phyloP scores from a whole-genome alignment of 192 early-diverging fungal genomes.

The Rhizophagus sp. region DNA sequence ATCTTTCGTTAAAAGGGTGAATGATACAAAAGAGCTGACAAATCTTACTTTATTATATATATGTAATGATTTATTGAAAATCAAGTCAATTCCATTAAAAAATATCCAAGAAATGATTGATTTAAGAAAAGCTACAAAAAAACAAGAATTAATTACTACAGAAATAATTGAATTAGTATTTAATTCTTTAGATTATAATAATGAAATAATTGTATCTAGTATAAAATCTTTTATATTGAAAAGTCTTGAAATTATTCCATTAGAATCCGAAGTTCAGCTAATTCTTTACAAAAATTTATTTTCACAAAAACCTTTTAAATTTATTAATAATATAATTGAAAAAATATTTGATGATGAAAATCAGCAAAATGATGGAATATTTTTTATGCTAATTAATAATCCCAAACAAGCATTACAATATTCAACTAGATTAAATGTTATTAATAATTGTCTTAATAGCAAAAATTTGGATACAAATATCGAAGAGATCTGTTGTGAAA shows the following conservation, averaged over 20 bases:
- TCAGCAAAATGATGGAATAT: neutral
- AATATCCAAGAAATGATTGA: neutral
- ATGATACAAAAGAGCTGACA: neutral
- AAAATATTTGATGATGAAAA: neutral
- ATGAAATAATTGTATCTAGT: neutral
- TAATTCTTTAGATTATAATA: neutral
- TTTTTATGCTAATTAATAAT: neutral
- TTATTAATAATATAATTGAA: neutral
- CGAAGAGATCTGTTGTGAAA: neutral
- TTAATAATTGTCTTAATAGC: neutral
- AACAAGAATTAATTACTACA: neutral
- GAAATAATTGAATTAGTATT: neutral
- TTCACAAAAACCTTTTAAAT: neutral
- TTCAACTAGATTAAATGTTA: neutral
- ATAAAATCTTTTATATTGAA: neutral
- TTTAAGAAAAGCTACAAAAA: neutral
- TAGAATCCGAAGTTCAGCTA: neutral
- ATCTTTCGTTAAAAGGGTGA: neutral
- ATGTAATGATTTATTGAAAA: neutral
- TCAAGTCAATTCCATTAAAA: neutral
- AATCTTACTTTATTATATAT: neutral
- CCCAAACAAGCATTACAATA: neutral
- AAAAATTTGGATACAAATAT: neutral
- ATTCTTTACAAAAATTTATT: neutral
- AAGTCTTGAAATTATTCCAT: neutral